Conservation (phyloP, 1,284 basidiomycete species). For the Heterobasidion irregulare region DNA sequence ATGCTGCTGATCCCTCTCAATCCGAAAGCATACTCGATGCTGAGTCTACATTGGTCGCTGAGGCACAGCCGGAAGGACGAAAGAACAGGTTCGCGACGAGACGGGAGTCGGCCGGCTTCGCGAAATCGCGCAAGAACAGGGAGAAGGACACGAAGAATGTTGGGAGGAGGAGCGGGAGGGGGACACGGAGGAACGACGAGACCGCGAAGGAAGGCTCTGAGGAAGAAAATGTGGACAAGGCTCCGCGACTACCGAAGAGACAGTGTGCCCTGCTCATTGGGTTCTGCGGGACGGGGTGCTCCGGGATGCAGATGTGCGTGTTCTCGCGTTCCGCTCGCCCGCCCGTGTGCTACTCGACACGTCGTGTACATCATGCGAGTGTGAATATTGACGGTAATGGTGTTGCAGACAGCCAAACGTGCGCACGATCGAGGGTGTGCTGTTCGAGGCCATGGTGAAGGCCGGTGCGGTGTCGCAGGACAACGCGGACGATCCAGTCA, state of each 20-base stretch:
- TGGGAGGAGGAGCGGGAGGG: constrained; percentile 18
- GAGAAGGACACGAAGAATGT: constrained; percentile 21
- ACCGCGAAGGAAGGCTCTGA: not conserved
- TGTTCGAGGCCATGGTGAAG: constrained; percentile 85
- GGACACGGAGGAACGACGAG: constrained; percentile 13
- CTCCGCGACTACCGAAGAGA: constrained; percentile 60
- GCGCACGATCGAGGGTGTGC: constrained; percentile 84
- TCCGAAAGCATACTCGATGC: not conserved
- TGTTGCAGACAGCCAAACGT: constrained; percentile 44
- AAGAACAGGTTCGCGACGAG: constrained; percentile 2
- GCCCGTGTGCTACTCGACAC: not conserved
- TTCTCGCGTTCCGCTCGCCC: not conserved
- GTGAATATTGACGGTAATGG: not conserved
- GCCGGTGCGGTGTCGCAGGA: constrained; percentile 90
- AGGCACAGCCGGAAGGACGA: not conserved
- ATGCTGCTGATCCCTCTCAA: not conserved
- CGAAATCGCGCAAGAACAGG: constrained; percentile 20
- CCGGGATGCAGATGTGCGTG: constrained; percentile 93
- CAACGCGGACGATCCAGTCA: constrained; percentile 87
- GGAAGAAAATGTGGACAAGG: constrained; percentile 17
- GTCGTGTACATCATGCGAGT: not conserved
- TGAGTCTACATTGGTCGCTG: not conserved
- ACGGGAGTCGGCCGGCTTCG: constrained; percentile 10
- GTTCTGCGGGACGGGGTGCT: constrained; percentile 78
- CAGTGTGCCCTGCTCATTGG: constrained; percentile 69